Conservation (phyloP, 2,329 filamentous ascomycete species). For the Colletotrichum destructivum region DNA sequence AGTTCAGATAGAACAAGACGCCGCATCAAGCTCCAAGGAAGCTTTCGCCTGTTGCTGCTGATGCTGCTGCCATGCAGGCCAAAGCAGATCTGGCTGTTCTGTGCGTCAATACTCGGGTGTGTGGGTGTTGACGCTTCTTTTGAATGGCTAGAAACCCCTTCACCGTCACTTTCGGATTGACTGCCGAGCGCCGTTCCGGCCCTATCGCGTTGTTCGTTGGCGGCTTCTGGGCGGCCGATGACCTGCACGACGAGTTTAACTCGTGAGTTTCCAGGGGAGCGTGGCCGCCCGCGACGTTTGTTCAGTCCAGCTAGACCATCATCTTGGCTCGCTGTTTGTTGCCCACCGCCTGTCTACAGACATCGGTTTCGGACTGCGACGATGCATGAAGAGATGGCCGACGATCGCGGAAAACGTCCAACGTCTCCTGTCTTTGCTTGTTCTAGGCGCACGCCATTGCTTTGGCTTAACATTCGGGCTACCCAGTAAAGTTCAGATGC, state of each 20-base stretch:
- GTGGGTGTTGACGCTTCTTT: slow-evolving; percentile 13
- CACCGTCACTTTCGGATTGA: slow-evolving; percentile 24
- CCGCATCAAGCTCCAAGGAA: slow-evolving; percentile 21
- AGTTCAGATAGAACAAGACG: slow-evolving; percentile 21
- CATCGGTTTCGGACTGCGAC: slow-evolving; percentile 14
- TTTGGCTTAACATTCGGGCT: not conserved
- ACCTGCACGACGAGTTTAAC: slow-evolving; percentile 21
- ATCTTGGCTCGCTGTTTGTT: not conserved
- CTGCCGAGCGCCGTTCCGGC: slow-evolving; percentile 15
- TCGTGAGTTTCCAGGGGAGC: slow-evolving; percentile 10
- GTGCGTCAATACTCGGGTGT: slow-evolving; percentile 7
- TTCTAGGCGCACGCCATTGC: slow-evolving; percentile 4
- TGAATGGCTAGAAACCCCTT: slow-evolving; percentile 15
- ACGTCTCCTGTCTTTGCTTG: not conserved
- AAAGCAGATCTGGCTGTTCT: slow-evolving; percentile 9
- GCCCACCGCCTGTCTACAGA: slow-evolving; percentile 11
- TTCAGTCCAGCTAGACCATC: slow-evolving; percentile 1
- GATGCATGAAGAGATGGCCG: slow-evolving; percentile 9
- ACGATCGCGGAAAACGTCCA: slow-evolving; percentile 9
- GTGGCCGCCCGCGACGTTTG: slow-evolving; percentile 1
- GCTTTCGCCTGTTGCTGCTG: slow-evolving; percentile 5
- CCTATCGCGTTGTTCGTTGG: not conserved
- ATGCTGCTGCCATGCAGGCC: slow-evolving; percentile 14
- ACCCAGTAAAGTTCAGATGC: not conserved
- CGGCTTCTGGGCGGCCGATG: slow-evolving; percentile 13